Base-by-base conservation (phyloP, 75 land plant genomes). In the Sequoia sempervirens region DNA sequence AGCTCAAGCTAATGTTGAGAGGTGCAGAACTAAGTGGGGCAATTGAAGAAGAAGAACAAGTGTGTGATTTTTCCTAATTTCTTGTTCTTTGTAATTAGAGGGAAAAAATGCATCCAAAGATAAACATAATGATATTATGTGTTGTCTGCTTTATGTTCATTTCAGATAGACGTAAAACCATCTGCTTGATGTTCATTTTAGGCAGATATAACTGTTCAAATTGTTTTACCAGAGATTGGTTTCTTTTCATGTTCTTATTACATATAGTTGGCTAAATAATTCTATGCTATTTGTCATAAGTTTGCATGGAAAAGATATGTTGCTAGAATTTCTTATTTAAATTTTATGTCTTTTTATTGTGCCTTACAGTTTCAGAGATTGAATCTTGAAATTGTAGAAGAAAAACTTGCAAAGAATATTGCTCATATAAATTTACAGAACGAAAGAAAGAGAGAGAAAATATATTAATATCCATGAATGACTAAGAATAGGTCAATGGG, bases 1-100 rank as follows among this genome's bases (percentile, higher is more conserved):
- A 97, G 86, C 84, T 97, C 81, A 97, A 97, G 86, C 86, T 97
- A 84, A 97, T 97, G 97, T 76, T 97, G 82, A 84, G 99, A 69
- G 99, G 97, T 82, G 99, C 99, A 87, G 99, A 97, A 75, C 81
- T 92, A 28, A 97, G 99, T 89, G 97, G 99, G 45, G 95, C 99
- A 40, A 97, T 97, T 83, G 99, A 97, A 92, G 97, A 97, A 83
- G 97, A 97, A 79, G 99, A 97, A 73, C 99, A 96, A 94, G 99
- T 97, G 85, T 32, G 37, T 80, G 43, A 30, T 20, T 26, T 83
- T 37, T 32, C 20, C 15, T 34, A 30, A 10, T 83, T 2, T 72
- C 36, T 45, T 78, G 17, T 20, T 20, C 28, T 36, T 58, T 64
- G 13, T 66, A 54, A 54, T n/a, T 1, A 36, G 23, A 28, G 73